Evolutionary conservation across 2,329 filamentous ascomycete genomes (phyloP).

Genomic region (Microcyclospora pomicola): DNA sequence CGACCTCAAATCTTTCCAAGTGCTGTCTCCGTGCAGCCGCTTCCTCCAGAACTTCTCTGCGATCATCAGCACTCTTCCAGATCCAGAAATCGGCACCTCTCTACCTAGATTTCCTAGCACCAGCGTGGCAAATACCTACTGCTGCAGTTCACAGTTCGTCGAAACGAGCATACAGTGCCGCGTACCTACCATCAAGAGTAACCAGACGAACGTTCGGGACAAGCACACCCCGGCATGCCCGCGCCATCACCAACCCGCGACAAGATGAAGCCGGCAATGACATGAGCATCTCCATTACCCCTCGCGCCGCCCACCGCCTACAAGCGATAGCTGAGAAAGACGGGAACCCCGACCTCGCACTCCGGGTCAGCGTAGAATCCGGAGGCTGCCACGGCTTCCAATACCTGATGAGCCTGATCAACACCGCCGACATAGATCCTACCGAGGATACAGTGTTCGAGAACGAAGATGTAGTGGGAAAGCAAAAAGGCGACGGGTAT

Average conservation of each 20-base stretch:
- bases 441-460: constrained; percentile 86
- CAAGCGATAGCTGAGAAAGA: constrained; percentile 44
- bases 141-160: background rate
- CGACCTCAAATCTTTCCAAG: background rate
- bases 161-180: background rate
- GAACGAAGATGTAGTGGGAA: constrained; percentile 33
- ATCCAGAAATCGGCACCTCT: constrained; percentile 11
- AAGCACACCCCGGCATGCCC: constrained; percentile 6
- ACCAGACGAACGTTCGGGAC: constrained; percentile 7
- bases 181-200: background rate
- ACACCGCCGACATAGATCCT: constrained; percentile 39
- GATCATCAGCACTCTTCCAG: too few species aligned
- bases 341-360: constrained; percentile 61
- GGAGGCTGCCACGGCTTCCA: constrained; percentile 97
- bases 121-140: constrained; percentile 13
- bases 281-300: constrained; percentile 71
- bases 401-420: constrained; percentile 80
- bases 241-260: constrained; percentile 53
- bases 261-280: constrained; percentile 72
- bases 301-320: constrained; percentile 62
- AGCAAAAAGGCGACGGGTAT: constrained; percentile 18
- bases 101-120: constrained; percentile 23
- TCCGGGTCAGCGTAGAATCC: constrained; percentile 85
- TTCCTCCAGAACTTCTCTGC: background rate
- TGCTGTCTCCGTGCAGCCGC: background rate